Conservation (phyloP, 345 rosid genomes). For the Draba incana region DNA sequence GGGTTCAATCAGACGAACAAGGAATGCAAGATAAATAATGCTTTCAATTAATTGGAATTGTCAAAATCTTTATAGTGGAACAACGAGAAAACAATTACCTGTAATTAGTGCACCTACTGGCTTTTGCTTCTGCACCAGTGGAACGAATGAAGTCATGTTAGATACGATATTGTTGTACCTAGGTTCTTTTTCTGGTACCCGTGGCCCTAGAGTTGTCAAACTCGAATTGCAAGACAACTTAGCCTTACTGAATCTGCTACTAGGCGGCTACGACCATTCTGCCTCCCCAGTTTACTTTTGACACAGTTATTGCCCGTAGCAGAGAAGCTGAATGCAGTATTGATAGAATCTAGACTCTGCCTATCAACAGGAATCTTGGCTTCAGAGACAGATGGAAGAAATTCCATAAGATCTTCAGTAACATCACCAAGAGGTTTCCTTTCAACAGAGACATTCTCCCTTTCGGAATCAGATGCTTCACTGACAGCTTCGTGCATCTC, state of each 20-base stretch:
- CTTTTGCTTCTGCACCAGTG: constrained; percentile 78
- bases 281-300: constrained; percentile 49
- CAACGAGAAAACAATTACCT: constrained; percentile 48
- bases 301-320: constrained; percentile 50
- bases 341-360: constrained; percentile 68
- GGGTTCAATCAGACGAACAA: not conserved
- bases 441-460: constrained; percentile 43
- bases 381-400: constrained; percentile 53
- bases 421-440: constrained; percentile 66
- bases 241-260: constrained; percentile 57
- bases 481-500: constrained; percentile 48
- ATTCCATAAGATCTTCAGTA: constrained; percentile 44
- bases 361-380: constrained; percentile 53
- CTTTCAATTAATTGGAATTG: not conserved
- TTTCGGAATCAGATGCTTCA: constrained; percentile 44
- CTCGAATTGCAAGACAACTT: constrained; percentile 60
- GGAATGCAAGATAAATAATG: not conserved
- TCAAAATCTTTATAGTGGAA: constrained; percentile 15
- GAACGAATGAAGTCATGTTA: constrained; percentile 74
- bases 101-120: constrained; percentile 59
- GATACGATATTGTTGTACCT: constrained; percentile 78
- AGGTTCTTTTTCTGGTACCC: constrained; percentile 50
- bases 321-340: constrained; percentile 53
- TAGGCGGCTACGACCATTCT: constrained; percentile 50
- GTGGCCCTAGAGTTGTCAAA: constrained; percentile 47